Base-by-base conservation (phyloP, 495 filamentous ascomycete species). In the Penicillium manginii region DNA sequence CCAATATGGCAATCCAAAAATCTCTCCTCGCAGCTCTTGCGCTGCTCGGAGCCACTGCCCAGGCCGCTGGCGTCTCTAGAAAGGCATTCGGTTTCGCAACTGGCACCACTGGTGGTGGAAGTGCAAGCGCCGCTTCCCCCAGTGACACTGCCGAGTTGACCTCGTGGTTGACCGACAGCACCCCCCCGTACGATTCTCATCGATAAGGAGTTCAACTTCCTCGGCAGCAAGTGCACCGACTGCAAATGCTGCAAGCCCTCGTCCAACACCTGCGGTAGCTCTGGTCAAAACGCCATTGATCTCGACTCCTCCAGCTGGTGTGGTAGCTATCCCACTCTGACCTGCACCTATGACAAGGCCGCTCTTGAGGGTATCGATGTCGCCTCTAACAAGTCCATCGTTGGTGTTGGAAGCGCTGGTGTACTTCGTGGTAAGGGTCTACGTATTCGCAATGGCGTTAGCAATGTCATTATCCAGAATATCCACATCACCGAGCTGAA, bases 91-190 rank as follows among this genome's bases (percentile, higher is more conserved):
- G 81, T 31, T 81, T 82, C 59, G 80, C 77, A 33, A 73, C 67
- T 49, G 76, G 76, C 15, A 72, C 74, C 12, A 83, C 81, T 11
- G 81, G 81, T 59, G 81, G 81, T 68, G 78, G 79, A 55, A 64
- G 62, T 64, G 79, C 78, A 5, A 67, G 73, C 22, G 63, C 79
- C 12, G 77, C 70, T 2, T 70, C 75, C 21, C 81, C 80, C 7
- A 74, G 59, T 19, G 70, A 72, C 17, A 80, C 68, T 43, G 52
- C 64, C 15, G 62, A 83, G 67, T 61, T 75, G 45, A 65, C 60
- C 5, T 39, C 53, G 45, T 75, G 63, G 61, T 55, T 75, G 26
- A 66, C 70, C 7, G 78, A 81, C 52, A 69, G 65, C 61, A 66
- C 67, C 14, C 61, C 61, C 81, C 15, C 77, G 79, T 39, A 76